phyloP scores from a whole-genome alignment of 2,329 filamentous ascomycete genomes.

The Akanthomyces uredinophilus region DNA sequence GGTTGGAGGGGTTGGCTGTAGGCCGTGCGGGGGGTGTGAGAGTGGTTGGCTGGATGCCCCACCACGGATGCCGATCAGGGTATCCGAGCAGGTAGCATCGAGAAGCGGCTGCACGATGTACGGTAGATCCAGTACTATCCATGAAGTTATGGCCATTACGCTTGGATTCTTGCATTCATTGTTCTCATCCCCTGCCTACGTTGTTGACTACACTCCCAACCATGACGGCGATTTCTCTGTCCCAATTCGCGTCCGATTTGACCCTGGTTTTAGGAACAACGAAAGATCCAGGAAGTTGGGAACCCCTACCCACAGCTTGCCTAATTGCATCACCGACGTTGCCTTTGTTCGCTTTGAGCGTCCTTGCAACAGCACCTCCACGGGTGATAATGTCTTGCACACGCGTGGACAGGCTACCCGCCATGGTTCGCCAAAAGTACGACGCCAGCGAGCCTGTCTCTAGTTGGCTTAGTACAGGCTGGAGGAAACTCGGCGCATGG shows the following conservation, averaged over 20 bases:
- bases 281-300: slow-evolving; percentile 57
- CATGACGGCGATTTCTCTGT: slow-evolving; percentile 93
- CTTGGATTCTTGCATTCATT: not conserved
- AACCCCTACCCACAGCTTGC: slow-evolving; percentile 77
- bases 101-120: not conserved
- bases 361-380: slow-evolving; percentile 79
- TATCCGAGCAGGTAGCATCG: not conserved
- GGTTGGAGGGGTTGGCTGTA: slow-evolving; percentile 4
- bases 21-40: not conserved
- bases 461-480: slow-evolving; percentile 67
- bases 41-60: not conserved
- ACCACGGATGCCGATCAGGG: not conserved
- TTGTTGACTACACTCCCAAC: slow-evolving; percentile 71
- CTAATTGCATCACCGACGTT: slow-evolving; percentile 70
- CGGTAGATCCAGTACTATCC: not conserved
- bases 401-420: slow-evolving; percentile 66
- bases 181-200: slow-evolving; percentile 33
- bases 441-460: slow-evolving; percentile 84
- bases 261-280: slow-evolving; percentile 38
- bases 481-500: slow-evolving; percentile 52
- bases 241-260: slow-evolving; percentile 59
- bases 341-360: slow-evolving; percentile 69
- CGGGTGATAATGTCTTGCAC: slow-evolving; percentile 80
- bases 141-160: not conserved
- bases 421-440: slow-evolving; percentile 91